These are phyloP conservation scores for Lactarius hatsudake DNA, from an alignment of 768 basidiomycete genomes.

Conservation along the genomic window DNA sequence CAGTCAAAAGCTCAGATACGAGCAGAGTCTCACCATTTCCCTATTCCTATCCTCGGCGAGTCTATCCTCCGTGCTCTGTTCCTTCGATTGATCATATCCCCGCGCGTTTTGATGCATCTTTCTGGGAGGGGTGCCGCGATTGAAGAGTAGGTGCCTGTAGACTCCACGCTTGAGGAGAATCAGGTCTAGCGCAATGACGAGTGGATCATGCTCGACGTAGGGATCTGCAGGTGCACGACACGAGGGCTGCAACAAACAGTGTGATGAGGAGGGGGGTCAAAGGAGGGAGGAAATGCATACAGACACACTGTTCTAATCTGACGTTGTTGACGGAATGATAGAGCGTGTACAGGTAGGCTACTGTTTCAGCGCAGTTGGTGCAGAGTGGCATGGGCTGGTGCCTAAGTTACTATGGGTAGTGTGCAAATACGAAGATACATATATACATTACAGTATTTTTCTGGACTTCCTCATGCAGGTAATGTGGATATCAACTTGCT, in stretches of 20 bases:
- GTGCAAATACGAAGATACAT: conserved; percentile 6
- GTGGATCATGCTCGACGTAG: conserved; percentile 79
- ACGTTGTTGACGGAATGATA: conserved; percentile 78
- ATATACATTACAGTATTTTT: conserved; percentile 12
- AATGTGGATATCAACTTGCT: conserved; percentile 11
- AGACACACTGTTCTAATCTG: conserved; percentile 79
- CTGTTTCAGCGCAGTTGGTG: conserved; percentile 65
- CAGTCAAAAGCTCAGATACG: not conserved
- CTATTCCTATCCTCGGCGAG: conserved; percentile 30
- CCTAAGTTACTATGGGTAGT: not conserved
- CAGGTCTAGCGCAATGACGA: conserved; percentile 74
- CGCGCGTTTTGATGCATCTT: conserved; percentile 32
- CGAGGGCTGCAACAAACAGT: conserved; percentile 41
- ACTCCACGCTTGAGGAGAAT: conserved; percentile 81
- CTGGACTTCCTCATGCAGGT: not conserved
- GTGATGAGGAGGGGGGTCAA: conserved; percentile 2
- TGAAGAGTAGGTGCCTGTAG: conserved; percentile 78
- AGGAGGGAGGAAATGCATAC: conserved; percentile 33
- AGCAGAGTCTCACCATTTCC: conserved; percentile 10
- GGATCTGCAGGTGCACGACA: conserved; percentile 77
- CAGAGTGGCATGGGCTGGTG: conserved; percentile 66
- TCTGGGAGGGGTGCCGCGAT: conserved; percentile 66
- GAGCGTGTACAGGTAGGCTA: conserved; percentile 72
- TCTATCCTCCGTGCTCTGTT: conserved; percentile 29
- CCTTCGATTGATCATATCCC: not conserved